Percentiles rank a stretch among this genome's conserved stretches.
phyloP scores from a whole-genome alignment of 768 basidiomycete genomes.

The Mycena metata region DNA sequence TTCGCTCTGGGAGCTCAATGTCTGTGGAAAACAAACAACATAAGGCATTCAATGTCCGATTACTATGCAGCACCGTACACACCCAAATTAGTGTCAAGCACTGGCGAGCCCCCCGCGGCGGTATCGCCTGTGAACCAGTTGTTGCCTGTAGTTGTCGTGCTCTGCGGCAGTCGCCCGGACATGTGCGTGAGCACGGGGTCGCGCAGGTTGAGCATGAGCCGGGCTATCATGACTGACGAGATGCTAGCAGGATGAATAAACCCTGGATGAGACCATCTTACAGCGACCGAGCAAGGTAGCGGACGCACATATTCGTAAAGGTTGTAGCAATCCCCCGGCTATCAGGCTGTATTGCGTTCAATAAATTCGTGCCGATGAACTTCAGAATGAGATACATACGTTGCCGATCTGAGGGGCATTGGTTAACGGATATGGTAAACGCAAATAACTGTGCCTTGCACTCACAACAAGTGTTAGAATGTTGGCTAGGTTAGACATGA shows the following conservation, averaged over 20 bases:
- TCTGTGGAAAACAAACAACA: background rate
- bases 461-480: constrained; percentile 27
- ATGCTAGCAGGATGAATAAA: constrained; percentile 11
- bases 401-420: constrained; percentile 5
- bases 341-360: constrained; percentile 12
- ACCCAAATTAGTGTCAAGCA: constrained; percentile 5
- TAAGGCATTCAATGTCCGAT: constrained; percentile 3
- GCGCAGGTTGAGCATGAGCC: constrained; percentile 33
- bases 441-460: background rate
- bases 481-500: constrained; percentile 14
- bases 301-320: constrained; percentile 26
- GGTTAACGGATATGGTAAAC: background rate
- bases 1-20: constrained; percentile 7
- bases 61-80: background rate
- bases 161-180: constrained; percentile 10
- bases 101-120: constrained; percentile 1
- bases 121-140: background rate
- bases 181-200: constrained; percentile 19
- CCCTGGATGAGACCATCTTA: background rate
- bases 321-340: constrained; percentile 22
- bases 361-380: constrained; percentile 6
- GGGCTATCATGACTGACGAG: constrained; percentile 27
- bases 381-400: background rate
- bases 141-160: constrained; percentile 6
- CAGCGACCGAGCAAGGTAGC: background rate